phyloP scores from a whole-genome alignment of 2,329 filamentous ascomycete species.

The Neurospora crassa region DNA sequence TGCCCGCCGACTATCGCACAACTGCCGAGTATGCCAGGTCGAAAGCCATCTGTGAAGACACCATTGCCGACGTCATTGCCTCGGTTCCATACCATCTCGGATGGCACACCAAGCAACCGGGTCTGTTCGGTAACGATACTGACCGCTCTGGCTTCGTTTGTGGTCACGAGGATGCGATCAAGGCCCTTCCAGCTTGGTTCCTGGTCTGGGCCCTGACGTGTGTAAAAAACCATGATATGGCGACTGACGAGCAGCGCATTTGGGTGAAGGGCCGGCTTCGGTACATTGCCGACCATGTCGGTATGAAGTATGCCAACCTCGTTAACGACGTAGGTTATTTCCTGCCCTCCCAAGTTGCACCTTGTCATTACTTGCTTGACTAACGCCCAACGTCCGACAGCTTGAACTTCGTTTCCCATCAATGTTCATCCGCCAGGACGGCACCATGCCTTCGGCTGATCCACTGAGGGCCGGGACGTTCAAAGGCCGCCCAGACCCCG shows the following conservation, averaged over 20 bases:
- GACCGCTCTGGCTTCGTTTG: slow-evolving; percentile 39
- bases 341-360: not conserved
- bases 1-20: slow-evolving; percentile 50
- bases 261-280: slow-evolving; percentile 45
- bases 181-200: slow-evolving; percentile 49
- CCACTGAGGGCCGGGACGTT: slow-evolving; percentile 12
- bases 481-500: not conserved
- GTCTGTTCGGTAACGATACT: slow-evolving; percentile 27
- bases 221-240: slow-evolving; percentile 45
- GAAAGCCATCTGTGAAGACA: slow-evolving; percentile 38
- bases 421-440: slow-evolving; percentile 49
- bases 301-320: slow-evolving; percentile 48
- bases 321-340: slow-evolving; percentile 37
- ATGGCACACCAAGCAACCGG: slow-evolving; percentile 40
- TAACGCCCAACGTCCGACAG: slow-evolving; percentile 23
- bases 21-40: slow-evolving; percentile 50
- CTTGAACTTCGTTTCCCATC: slow-evolving; percentile 50
- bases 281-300: slow-evolving; percentile 45
- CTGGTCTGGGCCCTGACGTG: slow-evolving; percentile 50
- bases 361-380: slow-evolving; percentile 3
- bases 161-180: slow-evolving; percentile 39
- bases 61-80: slow-evolving; percentile 49
- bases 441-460: slow-evolving; percentile 33
- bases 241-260: slow-evolving; percentile 45
- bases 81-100: slow-evolving; percentile 52